Conservation (phyloP, 202 grass and related monocot genomes). For the Eragrostis tef region DNA sequence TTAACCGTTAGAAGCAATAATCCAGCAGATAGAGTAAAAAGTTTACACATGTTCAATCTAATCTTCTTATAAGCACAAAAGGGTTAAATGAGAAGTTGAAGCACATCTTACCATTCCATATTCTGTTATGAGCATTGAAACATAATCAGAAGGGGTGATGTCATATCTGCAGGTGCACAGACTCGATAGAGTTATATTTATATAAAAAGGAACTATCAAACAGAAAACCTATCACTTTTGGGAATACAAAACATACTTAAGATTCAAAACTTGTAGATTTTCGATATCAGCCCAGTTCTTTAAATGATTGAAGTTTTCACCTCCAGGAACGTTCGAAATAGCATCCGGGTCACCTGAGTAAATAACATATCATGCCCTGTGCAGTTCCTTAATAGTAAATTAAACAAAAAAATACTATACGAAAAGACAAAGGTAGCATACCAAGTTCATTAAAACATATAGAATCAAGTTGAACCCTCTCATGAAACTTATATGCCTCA, state of each 20-base stretch:
- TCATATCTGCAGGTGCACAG: constrained; percentile 59
- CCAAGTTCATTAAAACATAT: constrained; percentile 85
- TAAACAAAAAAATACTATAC: background rate
- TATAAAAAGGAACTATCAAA: background rate
- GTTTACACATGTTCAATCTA: background rate
- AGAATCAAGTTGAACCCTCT: constrained; percentile 85
- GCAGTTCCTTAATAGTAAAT: constrained; percentile 16
- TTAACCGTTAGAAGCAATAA: background rate
- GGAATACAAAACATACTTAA: constrained; percentile 53
- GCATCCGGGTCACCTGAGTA: constrained; percentile 76
- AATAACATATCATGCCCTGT: background rate
- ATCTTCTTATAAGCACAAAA: constrained; percentile 26
- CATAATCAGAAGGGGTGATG: constrained; percentile 74
- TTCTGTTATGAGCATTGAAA: constrained; percentile 82
- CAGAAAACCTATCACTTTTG: constrained; percentile 9
- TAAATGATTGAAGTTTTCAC: constrained; percentile 50
- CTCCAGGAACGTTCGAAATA: constrained; percentile 60
- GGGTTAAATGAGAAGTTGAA: constrained; percentile 25
- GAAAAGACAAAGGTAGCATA: constrained; percentile 16
- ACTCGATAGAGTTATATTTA: constrained; percentile 29
- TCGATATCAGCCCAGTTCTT: constrained; percentile 59
- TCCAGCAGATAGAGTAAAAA: constrained; percentile 13
- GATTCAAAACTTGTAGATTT: constrained; percentile 77
- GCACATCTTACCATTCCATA: constrained; percentile 75
- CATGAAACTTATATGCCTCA: constrained; percentile 84